Conservation (phyloP, 345 rosid species). For the Populus deltoides region DNA sequence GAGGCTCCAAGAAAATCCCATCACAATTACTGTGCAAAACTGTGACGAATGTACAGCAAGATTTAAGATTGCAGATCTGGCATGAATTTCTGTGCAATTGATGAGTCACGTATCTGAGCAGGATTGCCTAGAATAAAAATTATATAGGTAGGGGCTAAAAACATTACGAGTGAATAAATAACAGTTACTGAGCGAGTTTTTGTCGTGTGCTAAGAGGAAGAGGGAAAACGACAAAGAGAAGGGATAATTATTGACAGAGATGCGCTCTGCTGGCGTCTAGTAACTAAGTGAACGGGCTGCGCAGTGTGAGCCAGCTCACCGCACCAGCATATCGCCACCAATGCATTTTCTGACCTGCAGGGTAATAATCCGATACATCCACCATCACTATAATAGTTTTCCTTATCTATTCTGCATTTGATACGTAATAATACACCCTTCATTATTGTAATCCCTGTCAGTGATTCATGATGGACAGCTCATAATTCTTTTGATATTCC, state of each 20-base stretch:
- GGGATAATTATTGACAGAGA: slow-evolving; percentile 16
- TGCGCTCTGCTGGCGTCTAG: slow-evolving; percentile 33
- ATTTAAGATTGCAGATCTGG: too few relatives aligned
- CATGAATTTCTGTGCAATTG: too few relatives aligned
- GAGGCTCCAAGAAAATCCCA: too few relatives aligned
- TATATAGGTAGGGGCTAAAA: too few relatives aligned
- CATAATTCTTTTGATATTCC: too few relatives aligned
- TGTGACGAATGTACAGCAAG: too few relatives aligned
- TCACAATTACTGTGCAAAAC: too few relatives aligned
- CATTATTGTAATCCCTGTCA: too few relatives aligned
- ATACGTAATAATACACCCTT: background rate
- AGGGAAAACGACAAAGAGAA: slow-evolving; percentile 4
- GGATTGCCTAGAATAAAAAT: too few relatives aligned
- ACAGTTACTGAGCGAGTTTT: background rate
- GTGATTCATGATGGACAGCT: too few relatives aligned
- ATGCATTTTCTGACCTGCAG: background rate
- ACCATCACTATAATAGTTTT: background rate
- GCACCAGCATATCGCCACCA: background rate
- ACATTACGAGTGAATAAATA: too few relatives aligned
- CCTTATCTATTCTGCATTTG: background rate
- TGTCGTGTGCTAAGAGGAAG: background rate
- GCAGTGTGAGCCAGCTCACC: slow-evolving; percentile 40
- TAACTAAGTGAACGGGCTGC: slow-evolving; percentile 23
- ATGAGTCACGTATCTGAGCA: too few relatives aligned
- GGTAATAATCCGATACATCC: background rate